A percentile compares a stretch with the other conserved stretches of the same genome.
These are phyloP conservation scores for Capsella bursapastoris DNA, from an alignment of 345 rosid species.

Conservation along the genomic window DNA sequence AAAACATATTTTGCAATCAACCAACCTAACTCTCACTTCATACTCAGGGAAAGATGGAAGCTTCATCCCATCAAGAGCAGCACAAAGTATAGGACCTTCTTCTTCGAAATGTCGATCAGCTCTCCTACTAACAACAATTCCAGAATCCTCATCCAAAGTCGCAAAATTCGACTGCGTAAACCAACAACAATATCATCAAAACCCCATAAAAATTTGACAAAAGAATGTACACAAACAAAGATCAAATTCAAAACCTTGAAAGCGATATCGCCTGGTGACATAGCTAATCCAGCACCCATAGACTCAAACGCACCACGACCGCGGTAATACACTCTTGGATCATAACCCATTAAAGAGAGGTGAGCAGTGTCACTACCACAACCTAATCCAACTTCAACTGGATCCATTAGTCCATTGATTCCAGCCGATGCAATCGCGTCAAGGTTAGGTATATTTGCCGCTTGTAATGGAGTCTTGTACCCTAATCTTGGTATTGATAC, in stretches of 20 bases:
- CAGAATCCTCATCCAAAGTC: slow-evolving; percentile 87
- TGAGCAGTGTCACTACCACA: slow-evolving; percentile 99
- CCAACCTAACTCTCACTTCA: slow-evolving; percentile 92
- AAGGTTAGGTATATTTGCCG: slow-evolving; percentile 71
- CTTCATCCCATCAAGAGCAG: slow-evolving; percentile 89
- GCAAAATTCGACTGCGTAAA: slow-evolving; percentile 86
- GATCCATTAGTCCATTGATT: slow-evolving; percentile 95
- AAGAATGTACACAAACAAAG: neutral
- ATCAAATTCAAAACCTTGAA: slow-evolving; percentile 45
- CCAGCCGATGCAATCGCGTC: slow-evolving; percentile 94
- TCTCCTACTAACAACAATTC: slow-evolving; percentile 80
- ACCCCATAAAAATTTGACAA: neutral
- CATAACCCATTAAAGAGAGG: slow-evolving; percentile 88
- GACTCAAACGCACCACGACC: slow-evolving; percentile 99
- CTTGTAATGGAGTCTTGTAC: slow-evolving; percentile 79
- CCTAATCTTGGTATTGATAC: slow-evolving; percentile 83
- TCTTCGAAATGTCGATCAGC: slow-evolving; percentile 98
- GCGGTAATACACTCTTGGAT: slow-evolving; percentile 85
- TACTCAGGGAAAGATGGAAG: slow-evolving; percentile 86
- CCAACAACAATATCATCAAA: neutral
- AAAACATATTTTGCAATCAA: neutral
- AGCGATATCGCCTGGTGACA: slow-evolving; percentile 98
- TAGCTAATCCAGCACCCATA: slow-evolving; percentile 97
- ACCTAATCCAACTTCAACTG: slow-evolving; percentile 99
- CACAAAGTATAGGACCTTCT: slow-evolving; percentile 94